Base-by-base conservation (phyloP, 768 basidiomycete genomes). In the Serendipita sp. region DNA sequence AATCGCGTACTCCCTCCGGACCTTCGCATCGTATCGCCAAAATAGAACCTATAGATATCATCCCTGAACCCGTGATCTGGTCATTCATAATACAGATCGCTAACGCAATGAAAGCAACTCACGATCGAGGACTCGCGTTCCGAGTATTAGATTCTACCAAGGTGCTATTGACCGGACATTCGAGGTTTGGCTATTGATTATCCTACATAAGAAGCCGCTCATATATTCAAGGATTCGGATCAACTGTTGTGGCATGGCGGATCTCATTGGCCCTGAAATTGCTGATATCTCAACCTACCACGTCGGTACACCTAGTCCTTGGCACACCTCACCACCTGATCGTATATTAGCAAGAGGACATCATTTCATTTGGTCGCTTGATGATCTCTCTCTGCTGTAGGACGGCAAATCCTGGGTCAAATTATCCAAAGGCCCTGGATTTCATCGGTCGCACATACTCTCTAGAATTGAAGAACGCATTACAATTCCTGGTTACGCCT, bases 1-100 rank as follows among this genome's bases (percentile, higher is more conserved):
- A 85, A 63, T 76, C 81, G 35, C 81, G 80, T 69, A 72, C 79
- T 11, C 41, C 5, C 7, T 71, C 76, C 15, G 69, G 71, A 2
- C 76, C 73, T 63, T 69, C 74, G 63, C 72, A 72, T 67, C 76
- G 72, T 34, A 77, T 75, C 51, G 70, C 74, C 5, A 73, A 72
- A 47, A 73, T 75, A 15, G 76, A 60, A 67, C 2, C 64, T 66
- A 15, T 67, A 64, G 56, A 60, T 32, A 23, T 35, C 38, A 75
- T 98, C 23, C 80, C 88, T 0, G 96, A 99, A 73, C 79, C 85
- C 16, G 84, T 85, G 0, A 72, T 99, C 2, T 99, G 96, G 96
- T 86, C 87, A 2, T 97, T 93, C 71, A 83, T 96, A 56, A 81
- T 91, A 23, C 96, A 99, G 73, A 83, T 97, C 65, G 85, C 88